phyloP scores from a whole-genome alignment of 202 grass and related monocot genomes.

The Dendrocalamus latiflorus region DNA sequence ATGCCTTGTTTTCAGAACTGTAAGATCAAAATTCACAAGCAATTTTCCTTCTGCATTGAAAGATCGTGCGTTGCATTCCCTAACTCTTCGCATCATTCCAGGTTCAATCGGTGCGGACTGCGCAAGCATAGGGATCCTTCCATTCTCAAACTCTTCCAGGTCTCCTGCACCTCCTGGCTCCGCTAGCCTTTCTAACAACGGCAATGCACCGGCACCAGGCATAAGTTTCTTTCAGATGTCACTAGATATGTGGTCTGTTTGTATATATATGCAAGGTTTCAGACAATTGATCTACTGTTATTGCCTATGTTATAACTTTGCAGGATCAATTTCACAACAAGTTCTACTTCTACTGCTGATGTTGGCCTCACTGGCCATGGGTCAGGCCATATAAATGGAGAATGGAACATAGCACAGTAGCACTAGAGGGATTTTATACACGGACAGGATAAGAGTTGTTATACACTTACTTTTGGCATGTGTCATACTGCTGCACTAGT shows the following conservation, averaged over 20 bases:
- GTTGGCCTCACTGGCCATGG: neutral
- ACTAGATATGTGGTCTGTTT: neutral
- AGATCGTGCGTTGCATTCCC: neutral
- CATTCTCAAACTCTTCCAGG: slow-evolving; percentile 35
- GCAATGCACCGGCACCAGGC: slow-evolving; percentile 24
- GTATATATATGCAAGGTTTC: neutral
- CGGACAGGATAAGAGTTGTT: slow-evolving; percentile 30
- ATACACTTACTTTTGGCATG: neutral
- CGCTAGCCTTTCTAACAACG: slow-evolving; percentile 35
- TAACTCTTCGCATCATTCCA: slow-evolving; percentile 24
- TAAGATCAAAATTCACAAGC: slow-evolving; percentile 25
- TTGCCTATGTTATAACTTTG: neutral
- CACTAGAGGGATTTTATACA: slow-evolving; percentile 1
- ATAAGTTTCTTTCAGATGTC: slow-evolving; percentile 10
- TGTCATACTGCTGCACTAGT: neutral
- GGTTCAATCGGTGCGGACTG: slow-evolving; percentile 68
- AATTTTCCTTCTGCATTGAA: neutral
- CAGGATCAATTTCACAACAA: slow-evolving; percentile 16
- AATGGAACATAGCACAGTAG: neutral
- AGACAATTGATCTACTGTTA: neutral
- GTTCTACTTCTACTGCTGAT: slow-evolving; percentile 28
- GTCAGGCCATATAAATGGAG: slow-evolving; percentile 12
- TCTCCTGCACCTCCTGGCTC: slow-evolving; percentile 40
- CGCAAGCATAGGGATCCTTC: slow-evolving; percentile 39
- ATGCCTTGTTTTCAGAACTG: slow-evolving; percentile 72